Evolutionary conservation across 1,139 yeast genomes (phyloP), one percentile per base, ranked within the genome.

Genomic region (Scheffersomyces insectosa): DNA sequence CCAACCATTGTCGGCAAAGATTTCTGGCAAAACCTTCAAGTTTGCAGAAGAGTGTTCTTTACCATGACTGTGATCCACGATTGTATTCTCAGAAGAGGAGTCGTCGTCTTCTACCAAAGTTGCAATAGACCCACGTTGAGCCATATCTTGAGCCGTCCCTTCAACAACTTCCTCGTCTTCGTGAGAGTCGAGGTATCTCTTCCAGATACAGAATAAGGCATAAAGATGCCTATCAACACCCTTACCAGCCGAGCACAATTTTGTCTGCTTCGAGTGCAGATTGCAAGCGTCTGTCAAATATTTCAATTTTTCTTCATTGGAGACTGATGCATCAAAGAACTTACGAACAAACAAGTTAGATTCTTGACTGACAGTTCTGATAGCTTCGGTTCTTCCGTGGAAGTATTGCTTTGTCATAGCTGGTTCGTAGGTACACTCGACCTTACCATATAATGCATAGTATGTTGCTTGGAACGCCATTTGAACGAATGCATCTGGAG

Each of bases 401-500:
- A 84, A 77, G 59, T 83, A 90, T 46, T 74, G 74, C 63, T 90
- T 90, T 2, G 97, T 90, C 97, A 90, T 90, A 10, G 96, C 96
- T 3, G 97, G 97, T 66, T 90, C 97, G 63, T 90, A 90, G 11
- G 96, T 88, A 54, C 95, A 88, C 62, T 89, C 97, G 35, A 89
- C 95, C 59, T 87, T 87, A 37, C 97, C 97, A 61, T 90, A 90
- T 41, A 90, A 75, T 0, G 96, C 95, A 60, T 88, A 90, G 65
- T 89, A 90, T 9, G 96, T 89, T 4, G 95, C 89, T 65, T 90
- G 97, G 73, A 89, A 89, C 14, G 91, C 87, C 95, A 90, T 89
- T 65, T 90, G 97, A 37, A 87, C 86, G 66, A 87, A 90, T 0
- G 97, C 97, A 72, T 90, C 97, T 0, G 97, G 97, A 5, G 96